Evolutionary conservation across 441 rosid species (phyloP).

Genomic region (Pelargonium citronellum): DNA sequence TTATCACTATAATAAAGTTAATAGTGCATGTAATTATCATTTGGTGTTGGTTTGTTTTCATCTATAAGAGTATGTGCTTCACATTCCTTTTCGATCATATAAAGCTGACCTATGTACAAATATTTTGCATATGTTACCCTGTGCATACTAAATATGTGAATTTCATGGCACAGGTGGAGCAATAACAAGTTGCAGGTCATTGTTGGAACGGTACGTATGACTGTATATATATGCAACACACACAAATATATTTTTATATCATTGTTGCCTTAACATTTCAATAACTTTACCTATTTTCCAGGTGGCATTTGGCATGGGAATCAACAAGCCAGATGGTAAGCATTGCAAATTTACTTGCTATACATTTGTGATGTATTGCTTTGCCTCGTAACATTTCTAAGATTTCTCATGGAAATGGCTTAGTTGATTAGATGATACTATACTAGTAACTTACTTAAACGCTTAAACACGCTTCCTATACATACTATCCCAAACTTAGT

Average conservation of each 20-base stretch:
- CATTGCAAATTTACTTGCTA: slow-evolving; percentile 20
- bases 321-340: slow-evolving; percentile 99
- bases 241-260: slow-evolving; percentile 10
- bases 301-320: slow-evolving; percentile 99
- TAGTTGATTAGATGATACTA: background rate
- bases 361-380: slow-evolving; percentile 1
- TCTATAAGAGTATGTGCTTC: background rate
- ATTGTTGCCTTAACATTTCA: slow-evolving; percentile 20
- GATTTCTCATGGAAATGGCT: background rate
- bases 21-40: background rate
- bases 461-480: background rate
- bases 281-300: slow-evolving; percentile 28
- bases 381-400: background rate
- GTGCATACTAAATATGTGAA: slow-evolving; percentile 10
- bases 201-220: slow-evolving; percentile 80
- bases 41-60: background rate
- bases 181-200: slow-evolving; percentile 87
- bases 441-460: no score
- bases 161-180: slow-evolving; percentile 77
- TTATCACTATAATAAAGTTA: slow-evolving; percentile 16
- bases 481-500: background rate
- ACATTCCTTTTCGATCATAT: background rate
- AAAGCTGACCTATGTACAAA: background rate
- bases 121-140: background rate
- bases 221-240: slow-evolving; percentile 5